Evolutionary conservation across 78 protist genomes (phyloP).

Genomic region (Speleostelium caveatum): DNA sequence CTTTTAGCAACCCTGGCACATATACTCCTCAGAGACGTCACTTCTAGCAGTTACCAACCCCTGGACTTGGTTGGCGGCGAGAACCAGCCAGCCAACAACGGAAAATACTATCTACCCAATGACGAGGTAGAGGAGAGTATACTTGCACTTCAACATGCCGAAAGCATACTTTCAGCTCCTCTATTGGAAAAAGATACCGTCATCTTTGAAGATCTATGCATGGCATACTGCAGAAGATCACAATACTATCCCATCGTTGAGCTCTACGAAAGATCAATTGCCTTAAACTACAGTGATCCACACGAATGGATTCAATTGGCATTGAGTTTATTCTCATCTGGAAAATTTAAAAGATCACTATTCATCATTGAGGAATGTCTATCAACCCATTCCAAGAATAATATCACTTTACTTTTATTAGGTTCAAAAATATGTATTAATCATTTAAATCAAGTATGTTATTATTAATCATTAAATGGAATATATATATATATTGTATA

Average conservation of each 20-base stretch:
- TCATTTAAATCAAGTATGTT: constrained; percentile 58
- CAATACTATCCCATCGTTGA: constrained; percentile 72
- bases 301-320: constrained; percentile 80
- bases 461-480: no score
- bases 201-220: constrained; percentile 54
- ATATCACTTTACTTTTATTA: constrained; percentile 11
- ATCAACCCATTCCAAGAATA: constrained; percentile 25
- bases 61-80: background rate
- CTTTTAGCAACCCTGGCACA: constrained; percentile 4
- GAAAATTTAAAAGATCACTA: constrained; percentile 63
- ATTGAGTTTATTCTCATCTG: constrained; percentile 24
- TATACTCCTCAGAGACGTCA: constrained; percentile 15
- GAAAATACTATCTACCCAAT: constrained; percentile 30
- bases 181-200: background rate
- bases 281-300: constrained; percentile 11
- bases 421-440: constrained; percentile 64
- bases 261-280: constrained; percentile 48
- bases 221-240: constrained; percentile 32
- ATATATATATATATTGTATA: no score
- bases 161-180: constrained; percentile 1
- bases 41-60: constrained; percentile 12
- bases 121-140: constrained; percentile 54
- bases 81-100: background rate
- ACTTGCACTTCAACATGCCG: constrained; percentile 22
- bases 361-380: constrained; percentile 71